Percentiles rank a stretch among this genome's conserved stretches.
These are phyloP conservation scores for Lactarius evosmus DNA, from an alignment of 768 basidiomycete species.

Conservation along the genomic window DNA sequence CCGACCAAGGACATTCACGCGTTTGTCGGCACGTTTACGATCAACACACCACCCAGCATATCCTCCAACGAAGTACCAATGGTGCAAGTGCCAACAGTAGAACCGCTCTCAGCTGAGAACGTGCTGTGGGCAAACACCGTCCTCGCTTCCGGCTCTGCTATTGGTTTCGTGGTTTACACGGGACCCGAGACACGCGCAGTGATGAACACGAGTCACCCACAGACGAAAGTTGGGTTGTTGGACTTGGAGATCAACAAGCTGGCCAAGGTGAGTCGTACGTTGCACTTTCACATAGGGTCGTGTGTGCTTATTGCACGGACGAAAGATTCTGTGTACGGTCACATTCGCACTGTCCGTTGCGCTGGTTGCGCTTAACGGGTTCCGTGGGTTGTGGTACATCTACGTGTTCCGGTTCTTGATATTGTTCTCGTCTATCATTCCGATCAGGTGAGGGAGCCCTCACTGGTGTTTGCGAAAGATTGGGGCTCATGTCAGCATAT, in stretches of 20 bases:
- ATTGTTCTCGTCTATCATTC: constrained; percentile 97
- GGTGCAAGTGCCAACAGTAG: constrained; percentile 48
- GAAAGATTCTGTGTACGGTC: constrained; percentile 87
- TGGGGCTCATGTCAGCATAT: background rate
- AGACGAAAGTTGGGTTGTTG: constrained; percentile 87
- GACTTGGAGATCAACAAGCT: constrained; percentile 94
- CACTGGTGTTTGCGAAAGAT: background rate
- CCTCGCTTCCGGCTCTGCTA: constrained; percentile 87
- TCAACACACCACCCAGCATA: constrained; percentile 48
- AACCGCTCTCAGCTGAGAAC: constrained; percentile 93
- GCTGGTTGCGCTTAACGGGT: constrained; percentile 94
- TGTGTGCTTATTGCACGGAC: background rate
- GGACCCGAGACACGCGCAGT: constrained; percentile 94
- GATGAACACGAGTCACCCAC: constrained; percentile 97
- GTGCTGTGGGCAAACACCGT: constrained; percentile 98
- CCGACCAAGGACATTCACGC: constrained; percentile 97
- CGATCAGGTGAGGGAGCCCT: constrained; percentile 73
- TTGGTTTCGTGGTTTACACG: constrained; percentile 93
- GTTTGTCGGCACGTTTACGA: constrained; percentile 89
- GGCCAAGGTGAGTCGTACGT: constrained; percentile 66
- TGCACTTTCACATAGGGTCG: background rate
- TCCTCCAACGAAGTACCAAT: constrained; percentile 39
- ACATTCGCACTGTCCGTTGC: constrained; percentile 90
- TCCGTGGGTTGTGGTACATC: constrained; percentile 92
- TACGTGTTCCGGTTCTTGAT: constrained; percentile 97